These are phyloP conservation scores for Collybia mongolica DNA, from an alignment of 768 basidiomycete genomes.

Conservation along the genomic window DNA sequence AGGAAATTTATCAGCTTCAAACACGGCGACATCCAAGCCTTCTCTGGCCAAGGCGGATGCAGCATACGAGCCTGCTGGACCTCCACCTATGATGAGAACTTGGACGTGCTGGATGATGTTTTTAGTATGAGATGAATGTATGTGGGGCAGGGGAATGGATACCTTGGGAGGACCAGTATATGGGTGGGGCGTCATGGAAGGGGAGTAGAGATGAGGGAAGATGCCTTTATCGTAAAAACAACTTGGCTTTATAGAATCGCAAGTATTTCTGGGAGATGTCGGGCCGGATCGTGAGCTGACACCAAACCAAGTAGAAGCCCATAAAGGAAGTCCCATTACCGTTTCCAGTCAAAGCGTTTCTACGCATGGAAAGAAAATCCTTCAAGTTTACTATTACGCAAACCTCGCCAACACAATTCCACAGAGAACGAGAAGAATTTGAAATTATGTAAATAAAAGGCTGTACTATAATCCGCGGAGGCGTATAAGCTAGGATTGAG, in stretches of 20 bases:
- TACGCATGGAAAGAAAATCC: too few species aligned
- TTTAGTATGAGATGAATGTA: too few species aligned
- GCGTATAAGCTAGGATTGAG: too few species aligned
- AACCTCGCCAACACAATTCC: too few species aligned
- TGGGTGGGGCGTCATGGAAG: slow-evolving; percentile 2
- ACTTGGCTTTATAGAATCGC: background rate
- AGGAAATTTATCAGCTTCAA: slow-evolving; percentile 57
- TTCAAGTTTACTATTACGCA: too few species aligned
- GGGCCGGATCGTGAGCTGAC: background rate
- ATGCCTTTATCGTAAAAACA: background rate
- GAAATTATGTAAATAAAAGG: too few species aligned
- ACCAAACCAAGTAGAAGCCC: background rate
- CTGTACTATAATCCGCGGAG: too few species aligned
- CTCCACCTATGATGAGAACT: slow-evolving; percentile 49
- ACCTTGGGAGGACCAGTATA: slow-evolving; percentile 12
- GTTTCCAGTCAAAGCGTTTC: background rate
- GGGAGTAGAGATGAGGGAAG: background rate
- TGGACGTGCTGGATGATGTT: slow-evolving; percentile 32
- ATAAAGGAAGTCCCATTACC: slow-evolving; percentile 10
- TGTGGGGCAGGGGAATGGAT: background rate
- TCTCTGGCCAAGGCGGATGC: slow-evolving; percentile 56
- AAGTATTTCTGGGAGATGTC: background rate
- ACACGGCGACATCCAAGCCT: slow-evolving; percentile 50
- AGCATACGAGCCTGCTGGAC: slow-evolving; percentile 58
- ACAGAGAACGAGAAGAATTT: too few species aligned